These are phyloP conservation scores for Grosmannia serpens DNA, from an alignment of 2,329 filamentous ascomycete species.

Conservation along the genomic window DNA sequence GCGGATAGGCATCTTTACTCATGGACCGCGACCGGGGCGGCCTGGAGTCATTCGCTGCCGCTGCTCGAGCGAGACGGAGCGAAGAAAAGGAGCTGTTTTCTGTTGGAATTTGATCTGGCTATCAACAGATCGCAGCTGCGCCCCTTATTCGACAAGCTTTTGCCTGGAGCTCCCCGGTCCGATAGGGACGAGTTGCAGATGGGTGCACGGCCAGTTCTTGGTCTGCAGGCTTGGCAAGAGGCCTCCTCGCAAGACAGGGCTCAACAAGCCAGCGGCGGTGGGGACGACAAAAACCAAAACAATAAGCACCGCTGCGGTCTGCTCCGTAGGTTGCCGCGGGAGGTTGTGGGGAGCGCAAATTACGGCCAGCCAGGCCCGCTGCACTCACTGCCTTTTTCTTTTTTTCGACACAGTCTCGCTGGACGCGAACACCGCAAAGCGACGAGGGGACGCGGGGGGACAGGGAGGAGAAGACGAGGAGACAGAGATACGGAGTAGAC, in stretches of 20 bases:
- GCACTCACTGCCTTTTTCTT: background rate
- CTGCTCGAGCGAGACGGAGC: background rate
- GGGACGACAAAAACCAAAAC: background rate
- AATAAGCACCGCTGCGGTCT: background rate
- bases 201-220: background rate
- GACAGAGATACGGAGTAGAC: too few relatives aligned
- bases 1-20: background rate
- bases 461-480: too few relatives aligned
- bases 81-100: background rate
- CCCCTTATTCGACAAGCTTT: background rate
- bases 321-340: too few relatives aligned
- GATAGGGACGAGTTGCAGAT: background rate
- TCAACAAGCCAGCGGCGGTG: background rate
- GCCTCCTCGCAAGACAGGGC: background rate
- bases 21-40: background rate
- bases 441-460: background rate
- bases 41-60: background rate
- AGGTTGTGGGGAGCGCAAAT: background rate
- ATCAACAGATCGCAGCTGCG: background rate
- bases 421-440: too few relatives aligned
- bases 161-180: background rate
- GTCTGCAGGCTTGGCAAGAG: constrained; percentile 3
- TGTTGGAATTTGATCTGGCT: background rate
- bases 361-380: background rate
- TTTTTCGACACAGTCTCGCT: too few relatives aligned